Conservation (phyloP, 768 basidiomycete species). For the Russula sp. region DNA sequence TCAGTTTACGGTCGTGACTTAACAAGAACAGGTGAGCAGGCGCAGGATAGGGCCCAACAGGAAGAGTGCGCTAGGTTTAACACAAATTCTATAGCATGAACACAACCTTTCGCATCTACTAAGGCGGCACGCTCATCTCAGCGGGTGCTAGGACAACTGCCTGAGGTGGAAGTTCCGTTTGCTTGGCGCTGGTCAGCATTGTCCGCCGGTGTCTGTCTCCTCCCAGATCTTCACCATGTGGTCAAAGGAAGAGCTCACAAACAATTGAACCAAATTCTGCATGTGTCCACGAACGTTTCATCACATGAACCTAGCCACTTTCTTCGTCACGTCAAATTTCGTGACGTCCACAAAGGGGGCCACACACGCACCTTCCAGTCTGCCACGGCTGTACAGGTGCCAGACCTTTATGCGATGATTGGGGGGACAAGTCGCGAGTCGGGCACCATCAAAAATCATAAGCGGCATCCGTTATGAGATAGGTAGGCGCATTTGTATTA, state of each 20-base stretch:
- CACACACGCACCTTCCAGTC: constrained; percentile 75
- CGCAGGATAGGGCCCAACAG: not conserved
- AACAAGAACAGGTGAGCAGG: not conserved
- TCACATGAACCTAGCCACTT: constrained; percentile 74
- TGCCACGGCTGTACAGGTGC: constrained; percentile 71
- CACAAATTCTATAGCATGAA: constrained; percentile 82
- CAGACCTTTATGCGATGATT: constrained; percentile 83
- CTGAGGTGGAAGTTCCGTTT: constrained; percentile 23
- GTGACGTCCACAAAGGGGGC: not conserved
- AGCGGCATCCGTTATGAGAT: constrained; percentile 76
- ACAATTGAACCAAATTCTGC: constrained; percentile 84
- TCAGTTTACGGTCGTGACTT: constrained; percentile 85
- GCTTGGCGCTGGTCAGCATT: constrained; percentile 25
- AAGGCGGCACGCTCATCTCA: constrained; percentile 74
- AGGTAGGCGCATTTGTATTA: constrained; percentile 70
- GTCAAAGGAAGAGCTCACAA: constrained; percentile 86
- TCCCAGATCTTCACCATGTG: constrained; percentile 93
- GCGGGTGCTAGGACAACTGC: constrained; percentile 28
- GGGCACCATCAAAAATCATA: constrained; percentile 89
- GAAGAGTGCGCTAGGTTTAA: constrained; percentile 59
- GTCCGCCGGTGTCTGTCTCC: constrained; percentile 37
- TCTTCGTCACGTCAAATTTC: not conserved
- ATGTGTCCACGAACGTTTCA: constrained; percentile 83
- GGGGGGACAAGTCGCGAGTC: constrained; percentile 71
- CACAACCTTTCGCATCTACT: constrained; percentile 78